Evolutionary conservation across 2,329 filamentous ascomycete species (phyloP), one percentile per base, ranked within the genome.

Genomic region (Colletotrichum tamarilloi): DNA sequence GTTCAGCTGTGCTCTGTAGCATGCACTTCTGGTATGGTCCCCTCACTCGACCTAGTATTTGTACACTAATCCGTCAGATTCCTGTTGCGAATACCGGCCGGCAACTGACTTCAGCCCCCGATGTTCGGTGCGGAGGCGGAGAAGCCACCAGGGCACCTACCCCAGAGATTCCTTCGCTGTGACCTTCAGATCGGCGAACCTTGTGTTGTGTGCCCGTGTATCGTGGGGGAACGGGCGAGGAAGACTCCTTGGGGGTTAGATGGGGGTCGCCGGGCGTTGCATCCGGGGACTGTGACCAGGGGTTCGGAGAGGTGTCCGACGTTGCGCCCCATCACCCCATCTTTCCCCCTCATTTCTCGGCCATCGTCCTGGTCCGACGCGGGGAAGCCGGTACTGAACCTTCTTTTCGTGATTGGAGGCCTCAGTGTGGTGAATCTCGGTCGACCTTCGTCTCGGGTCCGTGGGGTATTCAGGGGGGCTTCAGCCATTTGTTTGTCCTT

Each of bases 341-440:
- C 42, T 49, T 22, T 62, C 28, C 71, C 71, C 71, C 70, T 73
- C 70, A 65, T 22, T 70, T 22, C 60, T 62, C 67, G 66, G 60
- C 49, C 70, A 73, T 69, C 46, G 55, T 72, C 69, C 53, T 59
- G n/a, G 19, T 11, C 55, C n/a, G 56, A 67, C 42, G 70, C 56
- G 70, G 67, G 67, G 60, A 62, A 49, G 35, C 32, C 60, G 62
- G 67, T n/a, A 26, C 28, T 28, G 22, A 24, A 12, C 46, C 19
- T 22, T 35, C 9, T 56, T 19, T n/a, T 53, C 7, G 16, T 66
- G 35, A 62, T 62, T 57, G 67, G 57, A 70, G 67, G 70, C 70
- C 70, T 64, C 42, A 11, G n/a, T 24, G n/a, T 12, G 6, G 35
- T 14, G 16, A 38, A 42, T 52, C 12, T 26, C 26, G 8, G 26